Evolutionary conservation across 805 yeast species (phyloP), one percentile per base, ranked within the genome.

Genomic region (Candida quercuum): DNA sequence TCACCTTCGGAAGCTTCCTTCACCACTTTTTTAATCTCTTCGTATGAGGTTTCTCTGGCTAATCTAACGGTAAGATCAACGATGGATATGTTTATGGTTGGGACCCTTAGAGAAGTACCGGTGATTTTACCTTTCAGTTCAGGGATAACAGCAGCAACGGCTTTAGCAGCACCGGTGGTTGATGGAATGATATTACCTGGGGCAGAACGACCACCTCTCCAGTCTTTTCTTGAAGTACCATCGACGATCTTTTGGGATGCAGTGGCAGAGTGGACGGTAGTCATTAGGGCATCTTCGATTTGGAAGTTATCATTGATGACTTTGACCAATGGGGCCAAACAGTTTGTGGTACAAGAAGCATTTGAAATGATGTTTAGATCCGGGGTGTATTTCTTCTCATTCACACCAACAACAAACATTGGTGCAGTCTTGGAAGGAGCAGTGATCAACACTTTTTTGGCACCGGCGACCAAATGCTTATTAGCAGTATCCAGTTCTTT

Each of bases 161-260:
- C 95, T 81, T 87, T 87, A 61, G 96, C 96, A 59, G 96, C 96
- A 80, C 96, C 96, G 48, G 96, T 87, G 48, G 95, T 84, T 28
- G 95, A 86, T 61, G 96, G 96, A 55, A 87, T 87, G 67, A 87
- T 85, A 83, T 87, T 87, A 63, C 89, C 94, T 47, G 91, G 82
- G 63, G 95, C 95, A 56, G 95, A 83, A 75, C 96, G 84, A 67
- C 96, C 96, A 66, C 96, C 95, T 80, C 96, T 83, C 96, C 96
- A 87, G 77, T 87, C 96, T 78, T 87, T 87, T 78, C 81, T 87
- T 65, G 95, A 86, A 58, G 96, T 94, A 71, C 96, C 96, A 67
- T 87, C 96, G 51, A 87, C 96, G 47, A 94, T 83, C 81, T 87
- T 87, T 72, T 87, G 96, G 59, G 96, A 84, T 56, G 96, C 96